phyloP scores from a whole-genome alignment of 1,284 basidiomycete genomes.

The Inonotus obliquus region DNA sequence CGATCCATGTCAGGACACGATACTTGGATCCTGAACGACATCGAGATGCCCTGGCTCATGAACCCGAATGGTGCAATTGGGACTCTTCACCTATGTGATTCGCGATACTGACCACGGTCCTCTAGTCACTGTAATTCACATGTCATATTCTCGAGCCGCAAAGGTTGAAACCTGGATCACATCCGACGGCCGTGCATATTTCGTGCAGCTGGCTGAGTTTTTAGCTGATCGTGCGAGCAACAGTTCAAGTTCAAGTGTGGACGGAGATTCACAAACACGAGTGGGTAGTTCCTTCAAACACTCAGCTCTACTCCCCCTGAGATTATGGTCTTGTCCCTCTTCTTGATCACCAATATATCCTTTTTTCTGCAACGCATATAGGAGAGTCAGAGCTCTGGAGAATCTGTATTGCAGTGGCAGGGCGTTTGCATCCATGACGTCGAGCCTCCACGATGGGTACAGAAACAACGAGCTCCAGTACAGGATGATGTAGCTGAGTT shows the following conservation, averaged over 20 bases:
- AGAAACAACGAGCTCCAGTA: slow-evolving; percentile 56
- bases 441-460: slow-evolving; percentile 68
- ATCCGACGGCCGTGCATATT: slow-evolving; percentile 74
- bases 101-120: neutral
- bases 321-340: neutral
- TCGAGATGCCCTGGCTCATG: slow-evolving; percentile 68
- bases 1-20: slow-evolving; percentile 42
- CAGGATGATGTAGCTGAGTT: slow-evolving; percentile 36
- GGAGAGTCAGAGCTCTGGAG: slow-evolving; percentile 19
- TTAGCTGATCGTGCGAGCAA: neutral
- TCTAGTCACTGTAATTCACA: slow-evolving; percentile 50
- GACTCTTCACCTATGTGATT: neutral
- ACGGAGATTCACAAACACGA: neutral
- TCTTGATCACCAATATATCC: neutral
- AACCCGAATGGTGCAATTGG: slow-evolving; percentile 54
- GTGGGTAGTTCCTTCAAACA: neutral
- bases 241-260: neutral
- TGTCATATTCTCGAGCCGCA: slow-evolving; percentile 50
- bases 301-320: neutral
- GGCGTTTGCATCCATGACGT: slow-evolving; percentile 67
- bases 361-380: neutral
- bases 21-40: slow-evolving; percentile 68
- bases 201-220: slow-evolving; percentile 55
- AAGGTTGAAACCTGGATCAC: slow-evolving; percentile 77
- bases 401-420: slow-evolving; percentile 44